Percentiles rank a stretch among this genome's conserved stretches.
Conservation (phyloP, 306 rosid genomes). For the Mucuna pruriens region DNA sequence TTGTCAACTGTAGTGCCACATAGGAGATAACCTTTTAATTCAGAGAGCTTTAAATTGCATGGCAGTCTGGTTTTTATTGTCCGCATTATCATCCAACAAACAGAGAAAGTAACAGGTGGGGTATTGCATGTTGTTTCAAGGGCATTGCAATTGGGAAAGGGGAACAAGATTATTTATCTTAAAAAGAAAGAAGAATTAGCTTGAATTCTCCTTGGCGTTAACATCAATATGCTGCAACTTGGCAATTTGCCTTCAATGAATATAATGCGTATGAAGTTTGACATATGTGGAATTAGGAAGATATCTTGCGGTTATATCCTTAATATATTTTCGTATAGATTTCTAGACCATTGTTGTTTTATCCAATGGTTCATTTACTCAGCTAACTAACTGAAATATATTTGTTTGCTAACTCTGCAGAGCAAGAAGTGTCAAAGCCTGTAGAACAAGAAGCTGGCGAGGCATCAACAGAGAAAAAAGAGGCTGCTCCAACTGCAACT, state of each 20-base stretch:
- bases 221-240: background rate
- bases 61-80: background rate
- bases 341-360: no score
- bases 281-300: background rate
- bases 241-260: background rate
- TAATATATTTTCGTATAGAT: background rate
- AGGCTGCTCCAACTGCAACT: no score
- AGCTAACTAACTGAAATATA: conserved; percentile 15
- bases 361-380: background rate
- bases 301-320: background rate
- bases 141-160: background rate
- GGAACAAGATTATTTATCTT: background rate
- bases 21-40: background rate
- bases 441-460: conserved; percentile 43
- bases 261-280: background rate
- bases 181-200: background rate
- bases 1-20: background rate
- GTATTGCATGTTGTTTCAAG: background rate
- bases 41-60: background rate
- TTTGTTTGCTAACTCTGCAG: conserved; percentile 35
- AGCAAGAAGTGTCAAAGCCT: conserved; percentile 68
- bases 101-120: background rate
- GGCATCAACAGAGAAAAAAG: conserved; percentile 62
- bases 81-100: background rate
- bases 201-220: background rate